A percentile compares a stretch with the other conserved stretches of the same genome.
Evolutionary conservation across 2,329 filamentous ascomycete genomes (phyloP).

Genomic region (Albifimbria verrucaria): DNA sequence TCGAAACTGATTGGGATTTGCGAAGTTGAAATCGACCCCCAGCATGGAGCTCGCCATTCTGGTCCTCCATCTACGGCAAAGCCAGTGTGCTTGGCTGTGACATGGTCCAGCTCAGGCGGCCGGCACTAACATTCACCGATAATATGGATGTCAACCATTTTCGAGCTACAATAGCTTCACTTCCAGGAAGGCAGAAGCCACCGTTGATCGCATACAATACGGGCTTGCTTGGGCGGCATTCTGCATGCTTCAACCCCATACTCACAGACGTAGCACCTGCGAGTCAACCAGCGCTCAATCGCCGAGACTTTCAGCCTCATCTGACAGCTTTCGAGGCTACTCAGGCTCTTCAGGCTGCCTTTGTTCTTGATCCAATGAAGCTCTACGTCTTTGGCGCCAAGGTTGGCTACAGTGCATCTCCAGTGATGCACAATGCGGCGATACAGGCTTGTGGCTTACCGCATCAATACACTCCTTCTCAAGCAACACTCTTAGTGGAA

Average conservation of each 20-base stretch:
- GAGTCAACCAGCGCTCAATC: conserved; percentile 1
- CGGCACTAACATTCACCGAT: conserved; percentile 54
- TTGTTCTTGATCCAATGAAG: conserved; percentile 65
- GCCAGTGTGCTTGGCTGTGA: conserved; percentile 58
- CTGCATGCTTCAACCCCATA: conserved; percentile 63
- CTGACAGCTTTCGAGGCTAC: conserved; percentile 63
- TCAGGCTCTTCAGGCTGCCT: conserved; percentile 62
- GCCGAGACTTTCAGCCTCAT: conserved; percentile 9
- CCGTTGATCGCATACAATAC: conserved; percentile 65
- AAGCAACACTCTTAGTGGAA: conserved; percentile 56
- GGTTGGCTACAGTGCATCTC: conserved; percentile 69
- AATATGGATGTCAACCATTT: conserved; percentile 59
- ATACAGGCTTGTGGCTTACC: conserved; percentile 65
- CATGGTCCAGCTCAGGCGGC: conserved; percentile 58
- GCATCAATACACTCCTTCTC: conserved; percentile 66
- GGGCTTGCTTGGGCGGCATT: conserved; percentile 59
- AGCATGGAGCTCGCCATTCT: conserved; percentile 55
- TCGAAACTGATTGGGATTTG: conserved; percentile 62
- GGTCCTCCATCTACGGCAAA: conserved; percentile 54
- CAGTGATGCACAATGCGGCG: conserved; percentile 73
- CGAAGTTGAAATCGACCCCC: conserved; percentile 36
- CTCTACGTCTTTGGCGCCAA: conserved; percentile 73
- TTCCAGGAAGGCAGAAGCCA: conserved; percentile 35
- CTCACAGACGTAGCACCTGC: conserved; percentile 56
- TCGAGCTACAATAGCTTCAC: conserved; percentile 42